Evolutionary conservation across 192 early-diverging fungal genomes (phyloP).

Genomic region (Podila epicladia): DNA sequence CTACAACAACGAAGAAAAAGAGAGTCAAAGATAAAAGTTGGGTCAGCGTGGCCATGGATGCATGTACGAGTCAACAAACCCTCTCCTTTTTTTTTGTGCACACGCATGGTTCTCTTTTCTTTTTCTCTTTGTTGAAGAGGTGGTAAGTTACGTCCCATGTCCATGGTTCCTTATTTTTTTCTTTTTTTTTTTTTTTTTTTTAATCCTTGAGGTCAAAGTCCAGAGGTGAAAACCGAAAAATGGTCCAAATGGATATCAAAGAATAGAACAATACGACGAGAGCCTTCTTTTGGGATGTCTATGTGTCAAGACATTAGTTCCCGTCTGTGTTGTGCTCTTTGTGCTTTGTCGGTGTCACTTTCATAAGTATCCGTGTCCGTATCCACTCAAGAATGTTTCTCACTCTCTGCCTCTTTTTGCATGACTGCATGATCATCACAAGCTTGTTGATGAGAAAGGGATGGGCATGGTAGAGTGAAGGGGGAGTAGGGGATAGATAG

Average conservation of each 20-base stretch:
- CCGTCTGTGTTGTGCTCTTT: too few species aligned
- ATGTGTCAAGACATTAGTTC: not conserved
- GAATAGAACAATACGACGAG: not conserved
- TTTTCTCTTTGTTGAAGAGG: not conserved
- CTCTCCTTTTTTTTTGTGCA: not conserved
- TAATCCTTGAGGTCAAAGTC: too few species aligned
- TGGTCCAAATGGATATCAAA: constrained; percentile 2
- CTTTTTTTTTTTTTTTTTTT: too few species aligned
- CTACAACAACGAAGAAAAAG: not conserved
- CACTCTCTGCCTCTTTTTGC: not conserved
- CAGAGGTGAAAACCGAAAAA: not conserved
- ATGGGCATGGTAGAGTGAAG: not conserved
- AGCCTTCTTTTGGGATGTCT: not conserved
- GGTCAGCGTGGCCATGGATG: not conserved
- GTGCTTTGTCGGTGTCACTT: too few species aligned
- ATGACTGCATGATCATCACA: too few species aligned
- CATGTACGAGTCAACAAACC: not conserved
- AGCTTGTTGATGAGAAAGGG: not conserved
- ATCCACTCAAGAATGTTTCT: not conserved
- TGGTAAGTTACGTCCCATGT: too few species aligned
- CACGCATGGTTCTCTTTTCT: not conserved
- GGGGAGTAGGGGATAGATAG: not conserved
- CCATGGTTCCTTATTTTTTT: too few species aligned
- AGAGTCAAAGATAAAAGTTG: not conserved
- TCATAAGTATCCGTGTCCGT: too few species aligned